phyloP scores from a whole-genome alignment of 176 grass and related monocot species.

The Thalia dealbata region DNA sequence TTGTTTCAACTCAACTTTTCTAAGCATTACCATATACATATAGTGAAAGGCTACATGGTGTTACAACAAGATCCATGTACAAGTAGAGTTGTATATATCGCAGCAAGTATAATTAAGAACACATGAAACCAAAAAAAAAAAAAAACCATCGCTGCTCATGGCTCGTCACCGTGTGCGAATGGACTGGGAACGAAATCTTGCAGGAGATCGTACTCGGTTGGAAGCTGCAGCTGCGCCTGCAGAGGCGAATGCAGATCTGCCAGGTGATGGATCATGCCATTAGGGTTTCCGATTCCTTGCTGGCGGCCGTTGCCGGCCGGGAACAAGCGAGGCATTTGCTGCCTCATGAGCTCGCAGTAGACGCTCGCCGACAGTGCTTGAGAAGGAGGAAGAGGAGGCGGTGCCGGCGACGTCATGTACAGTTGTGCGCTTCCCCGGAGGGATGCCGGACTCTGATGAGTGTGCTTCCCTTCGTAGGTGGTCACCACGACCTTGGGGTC shows the following conservation, averaged over 20 bases:
- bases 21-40: too few species aligned
- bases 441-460: conserved; percentile 61
- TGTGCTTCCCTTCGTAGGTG: conserved; percentile 95
- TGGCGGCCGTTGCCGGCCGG: background rate
- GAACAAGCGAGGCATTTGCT: background rate
- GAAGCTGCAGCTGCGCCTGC: background rate
- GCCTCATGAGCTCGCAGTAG: background rate
- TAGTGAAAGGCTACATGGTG: too few species aligned
- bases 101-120: too few species aligned
- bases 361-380: too few species aligned
- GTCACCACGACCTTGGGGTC: conserved; percentile 85
- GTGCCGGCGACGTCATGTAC: background rate
- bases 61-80: too few species aligned
- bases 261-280: background rate
- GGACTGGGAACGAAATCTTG: conserved; percentile 60
- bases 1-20: too few species aligned
- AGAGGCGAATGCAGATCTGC: background rate
- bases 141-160: too few species aligned
- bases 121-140: too few species aligned
- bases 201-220: conserved; percentile 54
- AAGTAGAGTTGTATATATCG: too few species aligned
- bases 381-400: conserved; percentile 2
- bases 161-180: conserved; percentile 26
- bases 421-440: conserved; percentile 20
- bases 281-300: conserved; percentile 17